These are phyloP conservation scores for Erodium maritimum DNA, from an alignment of 345 rosid species.

Conservation along the genomic window DNA sequence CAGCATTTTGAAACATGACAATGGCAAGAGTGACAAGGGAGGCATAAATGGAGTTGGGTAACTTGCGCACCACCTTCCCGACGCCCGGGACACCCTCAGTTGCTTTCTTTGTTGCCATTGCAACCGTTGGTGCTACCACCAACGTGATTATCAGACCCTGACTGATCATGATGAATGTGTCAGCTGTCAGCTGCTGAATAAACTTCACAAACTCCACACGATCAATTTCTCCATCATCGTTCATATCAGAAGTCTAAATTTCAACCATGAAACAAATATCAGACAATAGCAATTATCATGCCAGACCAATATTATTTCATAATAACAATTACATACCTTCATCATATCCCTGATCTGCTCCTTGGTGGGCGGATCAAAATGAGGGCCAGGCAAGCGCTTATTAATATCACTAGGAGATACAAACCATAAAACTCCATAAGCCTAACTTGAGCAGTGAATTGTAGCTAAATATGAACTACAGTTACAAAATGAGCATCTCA, in stretches of 20 bases:
- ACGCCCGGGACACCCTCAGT: conserved; percentile 72
- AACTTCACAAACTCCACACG: conserved; percentile 64
- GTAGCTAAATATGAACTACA: neutral
- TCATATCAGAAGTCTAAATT: conserved; percentile 46
- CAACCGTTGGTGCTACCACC: conserved; percentile 69
- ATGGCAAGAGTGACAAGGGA: conserved; percentile 64
- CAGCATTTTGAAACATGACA: conserved; percentile 36
- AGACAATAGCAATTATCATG: too few relatives aligned
- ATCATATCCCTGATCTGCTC: conserved; percentile 45
- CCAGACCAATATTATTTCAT: too few relatives aligned
- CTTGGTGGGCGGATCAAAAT: conserved; percentile 86
- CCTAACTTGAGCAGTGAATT: neutral
- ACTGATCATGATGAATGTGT: conserved; percentile 46
- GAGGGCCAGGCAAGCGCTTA: conserved; percentile 87
- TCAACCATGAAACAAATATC: neutral
- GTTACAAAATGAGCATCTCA: conserved; percentile 13
- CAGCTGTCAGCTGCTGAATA: conserved; percentile 38
- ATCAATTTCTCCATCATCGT: conserved; percentile 62
- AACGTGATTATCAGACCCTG: conserved; percentile 57
- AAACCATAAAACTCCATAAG: neutral
- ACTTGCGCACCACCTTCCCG: conserved; percentile 58
- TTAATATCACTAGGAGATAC: conserved; percentile 56
- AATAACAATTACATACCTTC: conserved; percentile 30
- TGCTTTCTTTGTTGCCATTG: conserved; percentile 58
- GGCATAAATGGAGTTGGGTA: conserved; percentile 59